A percentile compares a stretch with the other conserved stretches of the same genome.
Evolutionary conservation across 106 monocot genomes (phyloP).

Genomic region (Cymbidium sinense): DNA sequence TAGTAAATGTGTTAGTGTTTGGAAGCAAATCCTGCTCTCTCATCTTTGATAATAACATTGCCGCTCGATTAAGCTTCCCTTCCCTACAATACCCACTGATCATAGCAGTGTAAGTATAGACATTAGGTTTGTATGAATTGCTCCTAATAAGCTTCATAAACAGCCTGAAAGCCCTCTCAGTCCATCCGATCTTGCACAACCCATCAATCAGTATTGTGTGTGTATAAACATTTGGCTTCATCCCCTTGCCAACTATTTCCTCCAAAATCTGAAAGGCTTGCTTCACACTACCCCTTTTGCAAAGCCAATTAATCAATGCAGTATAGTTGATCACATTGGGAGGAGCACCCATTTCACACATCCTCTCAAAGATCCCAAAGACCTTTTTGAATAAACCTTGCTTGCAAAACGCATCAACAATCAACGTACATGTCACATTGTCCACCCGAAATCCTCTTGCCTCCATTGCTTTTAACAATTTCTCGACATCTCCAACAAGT

Average conservation of each 20-base stretch:
- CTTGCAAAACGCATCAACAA: constrained; percentile 60
- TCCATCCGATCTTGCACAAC: constrained; percentile 95
- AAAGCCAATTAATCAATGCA: constrained; percentile 67
- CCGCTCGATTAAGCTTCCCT: constrained; percentile 72
- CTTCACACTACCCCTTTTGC: constrained; percentile 83
- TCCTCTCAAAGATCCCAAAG: constrained; percentile 46
- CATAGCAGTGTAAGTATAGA: constrained; percentile 89
- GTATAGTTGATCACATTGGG: constrained; percentile 96
- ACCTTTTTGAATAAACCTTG: constrained; percentile 39
- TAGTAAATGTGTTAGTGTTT: constrained; percentile 72
- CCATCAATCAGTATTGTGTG: constrained; percentile 85
- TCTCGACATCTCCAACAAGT: constrained; percentile 40
- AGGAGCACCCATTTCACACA: constrained; percentile 40
- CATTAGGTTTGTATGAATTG: constrained; percentile 79
- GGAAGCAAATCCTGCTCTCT: constrained; percentile 66
- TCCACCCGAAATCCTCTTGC: constrained; percentile 40
- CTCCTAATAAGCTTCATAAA: constrained; percentile 92
- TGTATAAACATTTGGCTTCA: constrained; percentile 91
- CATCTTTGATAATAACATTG: constrained; percentile 83
- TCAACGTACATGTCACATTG: constrained; percentile 64
- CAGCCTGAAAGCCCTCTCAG: constrained; percentile 83
- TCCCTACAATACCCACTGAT: constrained; percentile 87
- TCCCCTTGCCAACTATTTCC: constrained; percentile 65
- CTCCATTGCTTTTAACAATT: constrained; percentile 44
- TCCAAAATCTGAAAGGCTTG: constrained; percentile 89